Evolutionary conservation across 768 basidiomycete genomes (phyloP), one percentile per base, ranked within the genome.

Genomic region (Leucocoprinus leucothites): DNA sequence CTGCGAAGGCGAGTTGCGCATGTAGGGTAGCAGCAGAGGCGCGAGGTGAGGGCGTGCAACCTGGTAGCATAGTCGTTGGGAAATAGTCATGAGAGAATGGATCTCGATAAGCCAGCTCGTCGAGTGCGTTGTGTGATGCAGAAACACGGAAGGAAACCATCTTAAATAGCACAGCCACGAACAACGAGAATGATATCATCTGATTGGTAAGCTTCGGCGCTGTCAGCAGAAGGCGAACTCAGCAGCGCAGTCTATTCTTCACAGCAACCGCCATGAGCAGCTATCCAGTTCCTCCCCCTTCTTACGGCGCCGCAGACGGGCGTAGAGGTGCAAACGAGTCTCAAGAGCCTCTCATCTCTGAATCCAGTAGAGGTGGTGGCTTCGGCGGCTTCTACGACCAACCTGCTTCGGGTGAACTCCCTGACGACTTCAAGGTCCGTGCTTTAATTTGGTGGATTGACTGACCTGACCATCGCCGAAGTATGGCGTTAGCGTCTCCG

Each of bases 401-500:
- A 61, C 86, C 91, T 4, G 76, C 71, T 24, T 74, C 72, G 31
- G 90, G 81, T 45, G 92, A 94, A 60, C 64, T 94, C 45, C 92
- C 91, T 0, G 94, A 96, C 64, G 95, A 97, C 69, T 97, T 97
- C 82, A 93, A 95, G 82, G 91, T 91, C 57, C 21, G 72, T 22
- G 13, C 40, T 14, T 47, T 22, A 22, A 31, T 18, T 24, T 22
- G 18, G 41, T 35, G 46, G 22, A 24, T 35, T 31, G 45, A 47
- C 38, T 35, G 46, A 26, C 40, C 24, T 28, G 55, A 53, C 26
- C 5, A 22, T 38, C 8, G 16, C 49, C 18, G 21, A 56, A 91
- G 90, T 93, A 93, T 64, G 91, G 91, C 1, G 84, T 87, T 1
- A 84, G 83, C 1, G 91, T 93, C 13, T 81, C 84, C 1, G 91